Percentiles rank a stretch among this genome's conserved stretches.
Conservation (phyloP, 371 early-diverging fungal species). For the Apophysomyces variabilis region DNA sequence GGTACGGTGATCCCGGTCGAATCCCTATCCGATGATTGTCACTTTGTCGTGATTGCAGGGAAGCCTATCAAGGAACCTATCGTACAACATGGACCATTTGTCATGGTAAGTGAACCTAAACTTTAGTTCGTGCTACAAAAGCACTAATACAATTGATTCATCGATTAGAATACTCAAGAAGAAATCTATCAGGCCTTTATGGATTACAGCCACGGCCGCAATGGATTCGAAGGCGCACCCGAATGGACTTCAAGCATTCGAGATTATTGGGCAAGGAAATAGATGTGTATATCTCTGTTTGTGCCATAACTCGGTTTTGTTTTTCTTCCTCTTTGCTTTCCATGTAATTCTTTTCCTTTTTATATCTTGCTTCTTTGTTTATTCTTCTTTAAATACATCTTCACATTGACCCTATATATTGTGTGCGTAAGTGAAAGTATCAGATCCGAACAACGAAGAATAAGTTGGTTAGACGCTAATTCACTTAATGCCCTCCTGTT, state of each 20-base stretch:
- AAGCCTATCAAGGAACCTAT: constrained; percentile 61
- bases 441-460: too few species aligned
- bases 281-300: not conserved
- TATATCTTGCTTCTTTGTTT: too few species aligned
- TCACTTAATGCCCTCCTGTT: too few species aligned
- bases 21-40: constrained; percentile 55
- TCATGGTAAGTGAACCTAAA: constrained; percentile 38
- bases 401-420: too few species aligned
- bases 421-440: too few species aligned
- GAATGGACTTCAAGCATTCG: constrained; percentile 43
- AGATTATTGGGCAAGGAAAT: constrained; percentile 4
- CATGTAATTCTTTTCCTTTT: too few species aligned
- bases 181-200: constrained; percentile 59
- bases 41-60: constrained; percentile 67
- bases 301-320: not conserved
- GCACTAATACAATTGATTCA: too few species aligned
- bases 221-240: constrained; percentile 63
- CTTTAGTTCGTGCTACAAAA: not conserved
- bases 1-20: constrained; percentile 46
- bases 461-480: too few species aligned
- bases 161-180: constrained; percentile 38
- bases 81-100: constrained; percentile 67
- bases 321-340: not conserved
- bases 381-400: too few species aligned
- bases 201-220: constrained; percentile 52